Percentiles rank a stretch among this genome's conserved stretches.
Evolutionary conservation across 108 stramenopile species (phyloP).

Genomic region (Discostella stelligeroides): DNA sequence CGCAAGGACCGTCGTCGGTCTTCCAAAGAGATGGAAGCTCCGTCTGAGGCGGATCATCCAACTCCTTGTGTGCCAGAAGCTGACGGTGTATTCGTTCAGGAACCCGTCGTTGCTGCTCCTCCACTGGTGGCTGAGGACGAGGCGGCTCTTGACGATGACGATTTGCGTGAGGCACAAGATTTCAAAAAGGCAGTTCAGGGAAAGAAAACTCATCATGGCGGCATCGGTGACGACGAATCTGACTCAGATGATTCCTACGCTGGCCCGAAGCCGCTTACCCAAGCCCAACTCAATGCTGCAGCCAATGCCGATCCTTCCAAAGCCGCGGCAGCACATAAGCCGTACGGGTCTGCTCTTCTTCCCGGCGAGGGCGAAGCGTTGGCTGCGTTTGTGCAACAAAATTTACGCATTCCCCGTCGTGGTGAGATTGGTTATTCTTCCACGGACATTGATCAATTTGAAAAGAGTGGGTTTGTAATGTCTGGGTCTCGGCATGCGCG

Average conservation of each 20-base stretch:
- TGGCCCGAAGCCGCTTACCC: slow-evolving; percentile 65
- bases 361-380: slow-evolving; percentile 95
- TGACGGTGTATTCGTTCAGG: slow-evolving; percentile 1
- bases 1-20: slow-evolving; percentile 8
- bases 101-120: neutral
- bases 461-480: slow-evolving; percentile 97
- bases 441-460: slow-evolving; percentile 93
- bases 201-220: slow-evolving; percentile 17
- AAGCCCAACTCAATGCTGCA: slow-evolving; percentile 43
- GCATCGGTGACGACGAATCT: slow-evolving; percentile 46
- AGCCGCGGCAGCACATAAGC: slow-evolving; percentile 45
- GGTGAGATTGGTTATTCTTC: slow-evolving; percentile 96
- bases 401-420: slow-evolving; percentile 96
- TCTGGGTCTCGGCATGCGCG: slow-evolving; percentile 93
- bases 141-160: slow-evolving; percentile 45
- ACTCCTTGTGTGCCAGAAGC: neutral
- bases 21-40: neutral
- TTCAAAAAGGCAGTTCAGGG: slow-evolving; percentile 82
- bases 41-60: neutral
- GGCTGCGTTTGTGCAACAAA: slow-evolving; percentile 96
- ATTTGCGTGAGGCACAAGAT: slow-evolving; percentile 65
- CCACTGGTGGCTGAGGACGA: slow-evolving; percentile 1
- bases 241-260: slow-evolving; percentile 67
- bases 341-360: slow-evolving; percentile 89
- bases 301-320: slow-evolving; percentile 51